Evolutionary conservation across 1,284 basidiomycete species (phyloP).

Genomic region (Cystobasidiaceae sp.): DNA sequence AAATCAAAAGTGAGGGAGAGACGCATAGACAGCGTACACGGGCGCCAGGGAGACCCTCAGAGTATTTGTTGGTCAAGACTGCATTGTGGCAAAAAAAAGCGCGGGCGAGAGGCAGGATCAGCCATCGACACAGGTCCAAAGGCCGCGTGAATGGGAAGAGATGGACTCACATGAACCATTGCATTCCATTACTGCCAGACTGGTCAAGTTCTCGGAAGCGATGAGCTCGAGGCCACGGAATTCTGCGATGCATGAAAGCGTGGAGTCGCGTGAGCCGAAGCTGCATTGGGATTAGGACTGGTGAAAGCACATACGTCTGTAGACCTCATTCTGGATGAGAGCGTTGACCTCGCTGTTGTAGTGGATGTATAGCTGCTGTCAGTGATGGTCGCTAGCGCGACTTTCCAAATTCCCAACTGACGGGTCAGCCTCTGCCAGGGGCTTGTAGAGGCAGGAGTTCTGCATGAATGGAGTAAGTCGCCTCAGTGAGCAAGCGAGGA

Average conservation of each 20-base stretch:
- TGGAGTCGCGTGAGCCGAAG: slow-evolving; percentile 29
- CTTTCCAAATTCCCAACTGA: neutral
- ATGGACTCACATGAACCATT: slow-evolving; percentile 63
- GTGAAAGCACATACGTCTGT: slow-evolving; percentile 50
- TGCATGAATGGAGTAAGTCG: neutral
- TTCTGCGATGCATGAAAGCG: slow-evolving; percentile 53
- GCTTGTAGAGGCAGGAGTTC: slow-evolving; percentile 63
- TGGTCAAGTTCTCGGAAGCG: slow-evolving; percentile 94
- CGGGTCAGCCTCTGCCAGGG: slow-evolving; percentile 85
- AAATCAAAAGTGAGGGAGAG: no score
- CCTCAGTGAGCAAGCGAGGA: neutral
- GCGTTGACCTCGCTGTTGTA: slow-evolving; percentile 92
- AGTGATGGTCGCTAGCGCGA: neutral
- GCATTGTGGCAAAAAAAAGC: neutral
- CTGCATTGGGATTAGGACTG: neutral
- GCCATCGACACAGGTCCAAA: neutral
- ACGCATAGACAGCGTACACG: slow-evolving; percentile 85
- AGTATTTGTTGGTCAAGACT: slow-evolving; percentile 43
- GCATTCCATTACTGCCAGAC: slow-evolving; percentile 89
- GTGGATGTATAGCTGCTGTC: slow-evolving; percentile 63
- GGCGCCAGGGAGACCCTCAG: slow-evolving; percentile 61
- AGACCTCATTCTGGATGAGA: slow-evolving; percentile 99
- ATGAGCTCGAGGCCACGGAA: slow-evolving; percentile 96
- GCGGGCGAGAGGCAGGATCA: neutral
- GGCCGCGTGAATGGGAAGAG: neutral